Conservation (phyloP, 1,284 basidiomycete species). For the Amylostereum chailletii region DNA sequence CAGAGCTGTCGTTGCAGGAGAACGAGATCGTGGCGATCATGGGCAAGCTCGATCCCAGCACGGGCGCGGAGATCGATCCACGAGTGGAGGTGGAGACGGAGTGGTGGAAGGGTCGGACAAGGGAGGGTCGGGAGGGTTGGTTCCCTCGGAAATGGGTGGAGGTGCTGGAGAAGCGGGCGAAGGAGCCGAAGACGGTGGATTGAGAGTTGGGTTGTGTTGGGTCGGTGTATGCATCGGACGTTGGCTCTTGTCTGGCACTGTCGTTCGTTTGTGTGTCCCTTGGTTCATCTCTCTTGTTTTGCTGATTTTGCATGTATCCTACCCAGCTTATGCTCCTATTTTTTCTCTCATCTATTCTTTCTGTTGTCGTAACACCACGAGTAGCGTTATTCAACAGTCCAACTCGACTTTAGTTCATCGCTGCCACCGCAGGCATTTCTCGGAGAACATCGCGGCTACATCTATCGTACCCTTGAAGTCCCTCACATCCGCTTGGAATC, state of each 20-base stretch:
- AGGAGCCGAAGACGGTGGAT: conserved; percentile 33
- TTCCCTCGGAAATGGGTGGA: conserved; percentile 92
- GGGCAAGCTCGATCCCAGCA: conserved; percentile 69
- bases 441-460: too few species aligned
- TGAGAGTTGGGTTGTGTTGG: conserved; percentile 16
- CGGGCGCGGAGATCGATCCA: conserved; percentile 65
- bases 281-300: too few species aligned
- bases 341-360: too few species aligned
- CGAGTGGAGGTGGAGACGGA: conserved; percentile 67
- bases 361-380: too few species aligned
- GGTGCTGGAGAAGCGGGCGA: conserved; percentile 45
- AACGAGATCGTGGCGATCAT: conserved; percentile 95
- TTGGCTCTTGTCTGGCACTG: neutral
- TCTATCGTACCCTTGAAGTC: too few species aligned
- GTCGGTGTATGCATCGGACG: neutral
- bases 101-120: conserved; percentile 95
- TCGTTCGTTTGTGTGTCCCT: too few species aligned
- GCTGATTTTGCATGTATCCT: too few species aligned
- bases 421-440: too few species aligned
- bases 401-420: too few species aligned
- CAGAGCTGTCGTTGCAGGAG: conserved; percentile 78
- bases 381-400: too few species aligned
- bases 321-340: too few species aligned
- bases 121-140: conserved; percentile 94
- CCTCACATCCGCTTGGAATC: too few species aligned